phyloP scores from a whole-genome alignment of 495 filamentous ascomycete species.

The Astrothelium subdiscretum region DNA sequence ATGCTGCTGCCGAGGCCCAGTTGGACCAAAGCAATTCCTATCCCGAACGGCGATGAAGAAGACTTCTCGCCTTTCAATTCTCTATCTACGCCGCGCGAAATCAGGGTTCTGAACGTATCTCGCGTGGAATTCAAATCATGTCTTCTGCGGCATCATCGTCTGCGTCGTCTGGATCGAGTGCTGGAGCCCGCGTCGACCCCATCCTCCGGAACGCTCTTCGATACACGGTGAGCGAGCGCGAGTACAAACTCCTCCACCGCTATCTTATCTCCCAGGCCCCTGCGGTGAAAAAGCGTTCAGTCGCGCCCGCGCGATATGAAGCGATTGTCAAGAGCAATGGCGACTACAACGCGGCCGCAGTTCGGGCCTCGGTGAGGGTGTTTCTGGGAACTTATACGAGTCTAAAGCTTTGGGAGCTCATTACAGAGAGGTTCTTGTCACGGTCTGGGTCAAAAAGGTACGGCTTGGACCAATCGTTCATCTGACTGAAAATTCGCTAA shows the following conservation, averaged over 20 bases:
- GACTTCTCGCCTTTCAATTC: not conserved
- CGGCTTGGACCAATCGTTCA: not conserved
- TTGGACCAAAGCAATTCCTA: not conserved
- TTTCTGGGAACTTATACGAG: constrained; percentile 58
- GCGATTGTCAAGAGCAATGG: constrained; percentile 41
- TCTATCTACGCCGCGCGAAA: not conserved
- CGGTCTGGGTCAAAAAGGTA: constrained; percentile 33
- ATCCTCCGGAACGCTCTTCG: constrained; percentile 67
- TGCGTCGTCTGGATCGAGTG: not conserved
- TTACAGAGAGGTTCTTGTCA: constrained; percentile 29
- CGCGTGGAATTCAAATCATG: too few species aligned
- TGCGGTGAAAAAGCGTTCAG: constrained; percentile 46
- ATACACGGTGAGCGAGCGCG: constrained; percentile 71
- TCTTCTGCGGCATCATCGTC: not conserved
- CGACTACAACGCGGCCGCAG: constrained; percentile 68
- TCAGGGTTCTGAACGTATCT: too few species aligned
- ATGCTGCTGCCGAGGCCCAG: not conserved
- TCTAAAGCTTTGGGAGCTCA: constrained; percentile 56
- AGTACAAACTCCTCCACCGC: constrained; percentile 72
- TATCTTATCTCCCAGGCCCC: constrained; percentile 60
- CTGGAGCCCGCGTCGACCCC: constrained; percentile 33
- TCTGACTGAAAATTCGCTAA: not conserved
- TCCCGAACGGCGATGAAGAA: not conserved
- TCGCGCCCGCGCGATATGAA: constrained; percentile 43
- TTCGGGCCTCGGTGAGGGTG: constrained; percentile 63